Base-by-base conservation (phyloP, 1,284 basidiomycete genomes). In the Apiotrichum sp. region DNA sequence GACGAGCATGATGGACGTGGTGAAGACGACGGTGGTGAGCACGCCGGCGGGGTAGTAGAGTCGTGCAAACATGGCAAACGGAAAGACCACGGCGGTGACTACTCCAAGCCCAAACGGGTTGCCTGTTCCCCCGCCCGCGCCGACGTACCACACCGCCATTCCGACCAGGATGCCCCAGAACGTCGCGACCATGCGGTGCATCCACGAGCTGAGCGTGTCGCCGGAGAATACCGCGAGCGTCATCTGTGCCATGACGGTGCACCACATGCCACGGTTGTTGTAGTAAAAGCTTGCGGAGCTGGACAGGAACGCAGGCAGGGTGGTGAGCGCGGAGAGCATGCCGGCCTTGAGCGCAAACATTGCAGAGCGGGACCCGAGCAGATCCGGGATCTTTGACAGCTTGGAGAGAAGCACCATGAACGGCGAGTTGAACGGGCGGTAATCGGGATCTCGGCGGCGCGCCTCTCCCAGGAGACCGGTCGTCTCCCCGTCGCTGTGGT, bases 261-360 rank as follows among this genome's bases (percentile, higher is more conserved):
- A 59, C 72, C 72, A 74, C 14, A 74, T 64, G 1, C 71, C 72
- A 43, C 72, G 62, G 52, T 74, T 70, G 55, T 71, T 62, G 55
- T 74, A 74, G 58, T 71, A 77, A 57, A 73, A 75, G 1, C 61
- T 54, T 2, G 70, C 66, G 13, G 72, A 70, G 6, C 65, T 63
- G 2, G 59, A 47, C 36, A 75, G 50, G 55, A 69, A 75, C 3
- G 68, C 65, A 0, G 75, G 75, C 43, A 75, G 50, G 6, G 69
- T 66, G 3, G 70, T 70, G 41, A 74, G 57, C 80, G 83, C 79
- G 41, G 86, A 84, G 48, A 93, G 69, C 8, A 86, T 61, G 0
- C 83, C 88, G 0, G 86, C 89, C 73, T 95, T 95, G 62, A 92
- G 53, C 0, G 87, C 87, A 62, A 85, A 93, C 56, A 91, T 75